Percentiles rank a stretch among this genome's conserved stretches.
phyloP scores from a whole-genome alignment of 1,284 basidiomycete species.

The Ustilago curta region DNA sequence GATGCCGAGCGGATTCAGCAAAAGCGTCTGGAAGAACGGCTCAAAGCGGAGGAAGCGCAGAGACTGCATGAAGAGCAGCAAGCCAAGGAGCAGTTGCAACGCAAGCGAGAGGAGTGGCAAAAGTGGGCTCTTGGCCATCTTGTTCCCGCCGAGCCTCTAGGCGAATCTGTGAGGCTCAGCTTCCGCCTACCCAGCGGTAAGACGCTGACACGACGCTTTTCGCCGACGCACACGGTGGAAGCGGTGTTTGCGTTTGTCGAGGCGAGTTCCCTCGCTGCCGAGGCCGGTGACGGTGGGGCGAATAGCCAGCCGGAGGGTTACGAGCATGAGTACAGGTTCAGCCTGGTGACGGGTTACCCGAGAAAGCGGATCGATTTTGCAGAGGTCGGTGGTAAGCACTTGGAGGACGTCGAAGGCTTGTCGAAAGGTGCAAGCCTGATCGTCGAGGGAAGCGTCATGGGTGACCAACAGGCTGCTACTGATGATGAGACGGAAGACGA shows the following conservation, averaged over 20 bases:
- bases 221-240: conserved; percentile 40
- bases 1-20: conserved; percentile 49
- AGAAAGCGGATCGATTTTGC: conserved; percentile 39
- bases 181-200: conserved; percentile 61
- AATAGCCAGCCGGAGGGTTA: conserved; percentile 33
- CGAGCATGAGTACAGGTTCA: conserved; percentile 51
- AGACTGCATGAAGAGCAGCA: conserved; percentile 25
- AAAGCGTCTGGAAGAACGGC: conserved; percentile 49
- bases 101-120: conserved; percentile 49
- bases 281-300: not conserved
- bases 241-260: conserved; percentile 59
- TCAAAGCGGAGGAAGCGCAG: conserved; percentile 28
- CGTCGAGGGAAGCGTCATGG: conserved; percentile 49
- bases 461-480: conserved; percentile 15
- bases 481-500: conserved; percentile 42
- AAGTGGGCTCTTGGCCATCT: conserved; percentile 53
- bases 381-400: conserved; percentile 1
- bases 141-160: conserved; percentile 50
- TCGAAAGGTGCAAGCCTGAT: conserved; percentile 57
- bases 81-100: conserved; percentile 24
- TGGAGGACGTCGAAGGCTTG: conserved; percentile 49
- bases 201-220: conserved; percentile 49
- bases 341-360: conserved; percentile 63
- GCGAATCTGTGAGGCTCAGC: conserved; percentile 32
- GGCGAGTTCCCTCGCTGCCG: conserved; percentile 17